Conservation (phyloP, 2,329 filamentous ascomycete genomes). For the Corniculantispora saksenae region DNA sequence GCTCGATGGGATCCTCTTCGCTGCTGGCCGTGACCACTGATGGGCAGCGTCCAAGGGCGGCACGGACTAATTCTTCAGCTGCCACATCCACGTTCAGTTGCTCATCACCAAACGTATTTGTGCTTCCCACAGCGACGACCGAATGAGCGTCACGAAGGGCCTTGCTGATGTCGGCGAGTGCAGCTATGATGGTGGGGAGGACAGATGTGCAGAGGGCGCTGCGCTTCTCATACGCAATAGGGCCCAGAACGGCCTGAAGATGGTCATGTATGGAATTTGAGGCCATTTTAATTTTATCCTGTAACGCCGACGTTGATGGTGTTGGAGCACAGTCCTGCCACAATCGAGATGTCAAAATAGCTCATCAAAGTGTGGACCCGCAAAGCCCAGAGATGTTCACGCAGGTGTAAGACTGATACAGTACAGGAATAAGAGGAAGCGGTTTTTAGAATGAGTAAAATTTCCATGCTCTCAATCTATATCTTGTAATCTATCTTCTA, state of each 20-base stretch:
- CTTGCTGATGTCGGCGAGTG: slow-evolving; percentile 46
- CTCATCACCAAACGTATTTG: slow-evolving; percentile 60
- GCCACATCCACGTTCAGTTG: slow-evolving; percentile 60
- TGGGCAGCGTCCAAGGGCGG: slow-evolving; percentile 44
- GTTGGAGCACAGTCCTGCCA: background rate
- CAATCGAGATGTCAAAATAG: slow-evolving; percentile 1
- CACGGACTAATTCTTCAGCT: slow-evolving; percentile 51
- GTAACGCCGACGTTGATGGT: background rate
- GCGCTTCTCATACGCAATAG: slow-evolving; percentile 24
- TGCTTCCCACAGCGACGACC: slow-evolving; percentile 49
- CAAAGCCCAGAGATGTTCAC: background rate
- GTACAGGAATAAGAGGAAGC: background rate
- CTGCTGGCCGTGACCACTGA: slow-evolving; percentile 54
- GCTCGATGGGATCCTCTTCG: slow-evolving; percentile 61
- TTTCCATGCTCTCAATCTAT: background rate
- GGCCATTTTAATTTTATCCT: background rate
- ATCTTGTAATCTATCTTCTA: background rate
- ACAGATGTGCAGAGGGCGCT: slow-evolving; percentile 44
- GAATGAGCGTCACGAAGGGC: slow-evolving; percentile 46
- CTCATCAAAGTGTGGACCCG: slow-evolving; percentile 14
- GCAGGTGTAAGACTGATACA: background rate
- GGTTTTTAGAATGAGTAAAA: background rate
- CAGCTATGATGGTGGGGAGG: slow-evolving; percentile 49
- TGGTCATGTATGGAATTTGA: slow-evolving; percentile 7
- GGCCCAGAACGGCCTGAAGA: slow-evolving; percentile 28